A percentile compares a stretch with the other conserved stretches of the same genome.
Evolutionary conservation across 208 protist species (phyloP).

Genomic region (Acanthamoeba sp.): DNA sequence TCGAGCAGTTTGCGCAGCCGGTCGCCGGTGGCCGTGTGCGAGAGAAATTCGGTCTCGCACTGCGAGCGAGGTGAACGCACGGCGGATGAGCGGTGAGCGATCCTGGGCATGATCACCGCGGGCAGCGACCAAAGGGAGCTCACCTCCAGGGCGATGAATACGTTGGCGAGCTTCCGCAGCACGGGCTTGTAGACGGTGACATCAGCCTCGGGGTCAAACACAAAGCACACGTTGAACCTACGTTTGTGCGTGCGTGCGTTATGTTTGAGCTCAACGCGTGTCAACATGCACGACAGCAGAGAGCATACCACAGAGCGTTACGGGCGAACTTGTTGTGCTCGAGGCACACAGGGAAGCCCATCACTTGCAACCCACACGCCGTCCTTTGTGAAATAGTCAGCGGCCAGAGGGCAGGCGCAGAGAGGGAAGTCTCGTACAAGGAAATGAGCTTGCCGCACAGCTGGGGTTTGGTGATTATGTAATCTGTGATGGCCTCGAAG

Average conservation of each 20-base stretch:
- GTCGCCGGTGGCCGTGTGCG: constrained; percentile 19
- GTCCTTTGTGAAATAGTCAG: background rate
- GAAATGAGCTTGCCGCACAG: constrained; percentile 80
- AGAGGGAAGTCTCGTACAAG: background rate
- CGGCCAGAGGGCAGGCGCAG: background rate
- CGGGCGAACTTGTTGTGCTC: constrained; percentile 68
- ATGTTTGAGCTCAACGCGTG: background rate
- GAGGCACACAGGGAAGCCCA: constrained; percentile 72
- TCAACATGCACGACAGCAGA: background rate
- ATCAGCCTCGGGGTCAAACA: constrained; percentile 66
- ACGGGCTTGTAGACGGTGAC: constrained; percentile 71
- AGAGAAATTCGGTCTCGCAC: constrained; percentile 73
- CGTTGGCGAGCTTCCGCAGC: constrained; percentile 63
- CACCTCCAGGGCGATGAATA: constrained; percentile 67
- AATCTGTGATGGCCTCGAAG: constrained; percentile 81
- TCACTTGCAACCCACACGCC: constrained; percentile 33
- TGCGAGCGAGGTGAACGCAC: no score
- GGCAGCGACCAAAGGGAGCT: background rate
- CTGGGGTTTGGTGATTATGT: constrained; percentile 83
- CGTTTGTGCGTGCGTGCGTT: background rate
- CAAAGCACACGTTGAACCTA: constrained; percentile 81
- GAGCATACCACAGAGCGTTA: constrained; percentile 39
- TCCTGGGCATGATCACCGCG: background rate
- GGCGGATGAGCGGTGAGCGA: background rate
- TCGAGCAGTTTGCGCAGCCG: constrained; percentile 55